phyloP scores from a whole-genome alignment of 2,329 filamentous ascomycete genomes.

The Penicillium oxalicum region DNA sequence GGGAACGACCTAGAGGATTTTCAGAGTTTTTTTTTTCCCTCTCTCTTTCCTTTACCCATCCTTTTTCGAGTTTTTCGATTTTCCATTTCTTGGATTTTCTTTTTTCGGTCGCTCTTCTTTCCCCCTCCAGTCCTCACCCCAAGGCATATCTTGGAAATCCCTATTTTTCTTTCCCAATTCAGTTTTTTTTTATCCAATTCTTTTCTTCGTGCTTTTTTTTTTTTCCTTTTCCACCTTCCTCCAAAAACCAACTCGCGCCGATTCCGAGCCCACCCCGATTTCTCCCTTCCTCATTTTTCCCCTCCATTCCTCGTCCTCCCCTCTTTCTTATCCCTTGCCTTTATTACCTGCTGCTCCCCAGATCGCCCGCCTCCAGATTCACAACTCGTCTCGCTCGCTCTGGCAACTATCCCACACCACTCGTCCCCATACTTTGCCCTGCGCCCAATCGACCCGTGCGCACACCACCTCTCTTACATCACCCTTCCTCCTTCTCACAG shows the following conservation, averaged over 20 bases:
- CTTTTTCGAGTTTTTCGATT: conserved; percentile 5
- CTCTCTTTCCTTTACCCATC: conserved; percentile 14
- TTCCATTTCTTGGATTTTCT: too few relatives aligned
- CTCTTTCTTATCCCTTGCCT: conserved; percentile 8
- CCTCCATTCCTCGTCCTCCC: conserved; percentile 22
- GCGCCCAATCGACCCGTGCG: neutral
- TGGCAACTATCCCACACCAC: conserved; percentile 4
- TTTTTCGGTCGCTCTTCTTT: conserved; percentile 4
- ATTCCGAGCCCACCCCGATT: conserved; percentile 25
- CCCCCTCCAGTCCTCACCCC: conserved; percentile 8
- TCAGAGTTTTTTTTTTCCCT: conserved; percentile 21
- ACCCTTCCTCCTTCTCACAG: neutral
- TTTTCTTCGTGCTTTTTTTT: conserved; percentile 16
- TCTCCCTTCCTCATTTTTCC: conserved; percentile 21
- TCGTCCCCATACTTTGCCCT: neutral
- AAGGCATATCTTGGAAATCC: too few relatives aligned
- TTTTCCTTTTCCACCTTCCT: conserved; percentile 16
- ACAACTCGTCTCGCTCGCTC: conserved; percentile 6
- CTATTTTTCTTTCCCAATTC: conserved; percentile 24
- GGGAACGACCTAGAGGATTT: conserved; percentile 6
- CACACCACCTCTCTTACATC: neutral
- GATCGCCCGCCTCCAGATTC: conserved; percentile 24
- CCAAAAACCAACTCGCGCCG: conserved; percentile 5
- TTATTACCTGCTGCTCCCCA: conserved; percentile 24
- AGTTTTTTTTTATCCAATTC: conserved; percentile 19